phyloP scores from a whole-genome alignment of 768 basidiomycete species.

The Tylopilus sp. region DNA sequence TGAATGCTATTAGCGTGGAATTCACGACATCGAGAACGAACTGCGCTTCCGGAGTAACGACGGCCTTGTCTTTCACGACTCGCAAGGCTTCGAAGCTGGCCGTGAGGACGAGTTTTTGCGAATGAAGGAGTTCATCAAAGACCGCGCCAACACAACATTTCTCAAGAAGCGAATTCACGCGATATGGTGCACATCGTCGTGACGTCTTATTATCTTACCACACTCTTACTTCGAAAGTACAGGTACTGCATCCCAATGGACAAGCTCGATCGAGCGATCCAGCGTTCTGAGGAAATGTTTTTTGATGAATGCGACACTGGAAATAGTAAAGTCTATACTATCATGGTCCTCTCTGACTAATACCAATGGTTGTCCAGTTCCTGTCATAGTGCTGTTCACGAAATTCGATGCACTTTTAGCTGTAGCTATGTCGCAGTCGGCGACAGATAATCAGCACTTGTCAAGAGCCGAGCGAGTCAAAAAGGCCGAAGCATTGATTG shows the following conservation, averaged over 20 bases:
- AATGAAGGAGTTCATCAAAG: constrained; percentile 4
- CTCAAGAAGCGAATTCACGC: constrained; percentile 8
- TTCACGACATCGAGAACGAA: constrained; percentile 1
- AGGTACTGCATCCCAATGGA: constrained; percentile 12
- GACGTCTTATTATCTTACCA: too few relatives aligned
- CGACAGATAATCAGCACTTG: neutral
- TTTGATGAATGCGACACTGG: constrained; percentile 1
- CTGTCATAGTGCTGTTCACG: constrained; percentile 8
- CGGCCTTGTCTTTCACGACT: constrained; percentile 3
- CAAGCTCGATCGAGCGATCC: neutral
- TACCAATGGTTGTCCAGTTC: neutral
- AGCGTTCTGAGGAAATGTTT: constrained; percentile 1
- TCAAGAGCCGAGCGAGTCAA: too few relatives aligned
- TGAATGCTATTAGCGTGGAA: neutral
- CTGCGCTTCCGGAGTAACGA: constrained; percentile 5
- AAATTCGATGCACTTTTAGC: constrained; percentile 8
- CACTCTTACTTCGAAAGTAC: too few relatives aligned
- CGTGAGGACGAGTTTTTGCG: neutral
- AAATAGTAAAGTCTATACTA: neutral
- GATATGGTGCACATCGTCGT: neutral
- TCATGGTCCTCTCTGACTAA: neutral
- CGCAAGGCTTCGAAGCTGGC: constrained; percentile 5
- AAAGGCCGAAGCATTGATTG: neutral
- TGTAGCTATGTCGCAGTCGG: neutral
- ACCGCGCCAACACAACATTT: neutral